A percentile compares a stretch with the other conserved stretches of the same genome.
Evolutionary conservation across 2,329 filamentous ascomycete genomes (phyloP).

Genomic region (Endocalyx cinctus): DNA sequence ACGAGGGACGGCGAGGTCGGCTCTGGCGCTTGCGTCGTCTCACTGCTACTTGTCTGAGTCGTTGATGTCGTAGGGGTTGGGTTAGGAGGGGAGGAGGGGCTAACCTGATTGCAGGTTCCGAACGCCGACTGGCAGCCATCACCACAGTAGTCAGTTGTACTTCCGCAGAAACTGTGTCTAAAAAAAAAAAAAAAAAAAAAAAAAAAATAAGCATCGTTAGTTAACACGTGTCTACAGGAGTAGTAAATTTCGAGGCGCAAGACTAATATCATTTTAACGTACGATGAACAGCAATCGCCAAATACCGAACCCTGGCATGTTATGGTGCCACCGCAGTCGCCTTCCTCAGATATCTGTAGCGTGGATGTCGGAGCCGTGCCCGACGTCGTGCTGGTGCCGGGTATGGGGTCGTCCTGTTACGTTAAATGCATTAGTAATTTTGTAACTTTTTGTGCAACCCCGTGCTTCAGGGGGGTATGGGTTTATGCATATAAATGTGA

Average conservation of each 20-base stretch:
- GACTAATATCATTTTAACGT: too few species aligned
- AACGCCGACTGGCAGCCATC: slow-evolving; percentile 33
- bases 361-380: slow-evolving; percentile 16
- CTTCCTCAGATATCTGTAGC: slow-evolving; percentile 19
- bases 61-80: slow-evolving; percentile 10
- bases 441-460: too few species aligned
- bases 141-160: slow-evolving; percentile 34
- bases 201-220: not conserved
- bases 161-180: slow-evolving; percentile 33
- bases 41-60: slow-evolving; percentile 14
- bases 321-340: slow-evolving; percentile 20
- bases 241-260: too few species aligned
- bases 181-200: not conserved
- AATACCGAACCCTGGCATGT: slow-evolving; percentile 25
- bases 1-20: slow-evolving; percentile 3
- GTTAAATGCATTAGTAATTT: too few species aligned
- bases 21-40: slow-evolving; percentile 7
- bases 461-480: too few species aligned
- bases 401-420: slow-evolving; percentile 15
- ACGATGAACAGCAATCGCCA: slow-evolving; percentile 27
- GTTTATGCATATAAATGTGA: too few species aligned
- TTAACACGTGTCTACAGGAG: too few species aligned
- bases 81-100: slow-evolving; percentile 8
- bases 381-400: slow-evolving; percentile 12
- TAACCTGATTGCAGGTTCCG: slow-evolving; percentile 25